Conservation (phyloP, 371 early-diverging fungal genomes). For the Parasitella parasitica region DNA sequence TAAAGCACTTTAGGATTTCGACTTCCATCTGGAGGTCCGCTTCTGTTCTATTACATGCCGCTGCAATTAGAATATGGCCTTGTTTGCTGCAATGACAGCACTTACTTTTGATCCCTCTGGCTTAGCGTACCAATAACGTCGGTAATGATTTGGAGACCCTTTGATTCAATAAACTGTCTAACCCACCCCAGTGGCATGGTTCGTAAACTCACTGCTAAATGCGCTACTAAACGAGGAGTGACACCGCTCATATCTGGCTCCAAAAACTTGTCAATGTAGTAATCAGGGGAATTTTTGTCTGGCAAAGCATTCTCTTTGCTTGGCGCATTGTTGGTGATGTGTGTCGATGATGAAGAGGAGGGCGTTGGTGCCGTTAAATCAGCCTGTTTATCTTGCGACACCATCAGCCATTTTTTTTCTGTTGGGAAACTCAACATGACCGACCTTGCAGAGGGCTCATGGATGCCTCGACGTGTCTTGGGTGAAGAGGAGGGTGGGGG, state of each 20-base stretch:
- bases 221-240: slow-evolving; percentile 57
- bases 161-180: slow-evolving; percentile 68
- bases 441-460: slow-evolving; percentile 33
- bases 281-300: slow-evolving; percentile 67
- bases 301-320: slow-evolving; percentile 19
- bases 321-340: slow-evolving; percentile 13
- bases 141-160: slow-evolving; percentile 67
- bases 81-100: neutral
- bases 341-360: slow-evolving; percentile 10
- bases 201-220: slow-evolving; percentile 64
- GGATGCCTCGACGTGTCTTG: slow-evolving; percentile 50
- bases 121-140: slow-evolving; percentile 64
- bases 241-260: slow-evolving; percentile 63
- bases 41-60: slow-evolving; percentile 48
- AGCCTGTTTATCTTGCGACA: slow-evolving; percentile 50
- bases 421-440: slow-evolving; percentile 45
- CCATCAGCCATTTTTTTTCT: slow-evolving; percentile 55
- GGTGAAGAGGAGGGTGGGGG: neutral
- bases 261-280: slow-evolving; percentile 59
- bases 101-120: slow-evolving; percentile 46
- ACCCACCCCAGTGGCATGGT: slow-evolving; percentile 77
- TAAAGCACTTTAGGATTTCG: slow-evolving; percentile 81
- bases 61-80: neutral
- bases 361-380: slow-evolving; percentile 24
- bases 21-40: slow-evolving; percentile 76